These are phyloP conservation scores for Betula pendula DNA, from an alignment of 306 rosid genomes.

Conservation along the genomic window DNA sequence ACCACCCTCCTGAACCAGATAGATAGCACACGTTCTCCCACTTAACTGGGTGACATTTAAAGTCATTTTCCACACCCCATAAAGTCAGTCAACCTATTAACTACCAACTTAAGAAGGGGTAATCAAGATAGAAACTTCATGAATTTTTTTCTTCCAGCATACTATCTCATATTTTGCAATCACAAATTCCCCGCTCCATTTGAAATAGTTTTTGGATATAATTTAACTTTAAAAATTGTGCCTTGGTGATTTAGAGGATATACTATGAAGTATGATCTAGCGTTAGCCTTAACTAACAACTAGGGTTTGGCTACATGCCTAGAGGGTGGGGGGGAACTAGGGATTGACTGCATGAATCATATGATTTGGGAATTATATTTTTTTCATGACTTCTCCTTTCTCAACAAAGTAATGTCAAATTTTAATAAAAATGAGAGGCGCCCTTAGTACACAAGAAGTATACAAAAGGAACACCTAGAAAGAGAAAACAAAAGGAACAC, in stretches of 20 bases:
- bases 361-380: neutral
- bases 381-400: neutral
- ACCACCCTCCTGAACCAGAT: neutral
- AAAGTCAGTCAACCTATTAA: neutral
- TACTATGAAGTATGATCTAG: neutral
- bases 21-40: neutral
- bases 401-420: no score
- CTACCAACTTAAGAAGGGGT: neutral
- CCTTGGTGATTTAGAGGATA: neutral
- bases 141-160: neutral
- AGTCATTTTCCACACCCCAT: neutral
- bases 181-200: neutral
- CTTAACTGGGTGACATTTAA: neutral
- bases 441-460: no score
- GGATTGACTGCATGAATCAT: neutral
- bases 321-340: neutral
- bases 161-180: neutral
- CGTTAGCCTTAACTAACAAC: neutral
- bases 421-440: no score
- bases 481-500: no score
- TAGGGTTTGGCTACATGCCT: neutral
- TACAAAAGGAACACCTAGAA: no score
- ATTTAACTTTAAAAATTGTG: neutral
- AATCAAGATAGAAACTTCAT: neutral
- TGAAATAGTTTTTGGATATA: neutral